These are phyloP conservation scores for Gossypium herbaceum DNA, from an alignment of 345 rosid species.

Conservation along the genomic window DNA sequence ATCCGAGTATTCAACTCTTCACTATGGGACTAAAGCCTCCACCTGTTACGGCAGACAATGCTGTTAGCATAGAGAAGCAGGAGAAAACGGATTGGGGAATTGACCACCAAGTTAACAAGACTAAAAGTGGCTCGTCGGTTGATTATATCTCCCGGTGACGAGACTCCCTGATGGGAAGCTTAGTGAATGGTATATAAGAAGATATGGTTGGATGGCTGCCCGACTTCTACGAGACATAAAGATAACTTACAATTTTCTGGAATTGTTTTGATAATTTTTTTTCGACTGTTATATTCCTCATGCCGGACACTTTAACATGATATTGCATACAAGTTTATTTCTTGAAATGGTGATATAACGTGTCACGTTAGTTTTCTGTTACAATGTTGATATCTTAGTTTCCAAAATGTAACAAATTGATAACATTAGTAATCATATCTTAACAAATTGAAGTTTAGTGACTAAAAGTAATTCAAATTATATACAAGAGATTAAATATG, in stretches of 20 bases:
- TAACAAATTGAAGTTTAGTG: no score
- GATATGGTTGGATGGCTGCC: constrained; percentile 84
- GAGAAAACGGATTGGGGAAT: constrained; percentile 14
- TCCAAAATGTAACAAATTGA: no score
- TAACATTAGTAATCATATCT: no score
- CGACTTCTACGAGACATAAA: constrained; percentile 78
- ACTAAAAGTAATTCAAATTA: no score
- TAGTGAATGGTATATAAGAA: constrained; percentile 86
- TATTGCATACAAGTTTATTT: not conserved
- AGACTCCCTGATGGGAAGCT: constrained; percentile 45
- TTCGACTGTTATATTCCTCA: not conserved
- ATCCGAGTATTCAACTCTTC: constrained; percentile 83
- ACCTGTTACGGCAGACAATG: constrained; percentile 11
- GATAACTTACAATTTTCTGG: constrained; percentile 40
- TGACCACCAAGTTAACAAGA: constrained; percentile 27
- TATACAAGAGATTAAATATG: no score
- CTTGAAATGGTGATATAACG: no score
- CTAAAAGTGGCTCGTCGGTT: constrained; percentile 15
- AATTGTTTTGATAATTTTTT: not conserved
- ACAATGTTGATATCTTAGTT: no score
- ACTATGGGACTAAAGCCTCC: constrained; percentile 53
- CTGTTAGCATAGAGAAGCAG: not conserved
- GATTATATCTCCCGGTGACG: constrained; percentile 21
- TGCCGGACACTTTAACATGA: not conserved
- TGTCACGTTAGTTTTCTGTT: no score